Percentiles rank a stretch among this genome's conserved stretches.
Conservation (phyloP, 139 green algal genomes). For the Closterium sp. region DNA sequence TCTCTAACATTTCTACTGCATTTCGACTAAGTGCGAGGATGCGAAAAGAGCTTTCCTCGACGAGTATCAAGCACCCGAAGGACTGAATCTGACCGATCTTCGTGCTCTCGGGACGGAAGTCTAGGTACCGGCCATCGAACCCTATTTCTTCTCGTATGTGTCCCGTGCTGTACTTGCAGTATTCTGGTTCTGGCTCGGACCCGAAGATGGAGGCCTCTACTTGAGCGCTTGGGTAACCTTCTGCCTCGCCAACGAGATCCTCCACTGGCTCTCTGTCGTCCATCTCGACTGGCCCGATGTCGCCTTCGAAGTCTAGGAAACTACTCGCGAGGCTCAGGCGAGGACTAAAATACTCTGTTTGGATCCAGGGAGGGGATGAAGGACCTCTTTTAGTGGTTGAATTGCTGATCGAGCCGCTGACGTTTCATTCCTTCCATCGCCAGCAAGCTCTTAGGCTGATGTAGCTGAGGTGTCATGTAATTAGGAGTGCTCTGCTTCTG, state of each 20-base stretch:
- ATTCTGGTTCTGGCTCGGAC: not conserved
- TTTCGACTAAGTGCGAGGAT: not conserved
- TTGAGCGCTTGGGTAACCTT: not conserved
- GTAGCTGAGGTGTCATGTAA: too few relatives aligned
- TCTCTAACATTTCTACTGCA: not conserved
- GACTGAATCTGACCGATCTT: not conserved
- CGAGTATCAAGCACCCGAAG: not conserved
- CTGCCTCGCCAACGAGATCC: not conserved
- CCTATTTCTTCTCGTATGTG: constrained; percentile 4
- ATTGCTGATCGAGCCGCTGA: too few relatives aligned
- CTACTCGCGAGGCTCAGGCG: not conserved
- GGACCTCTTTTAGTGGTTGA: too few relatives aligned
- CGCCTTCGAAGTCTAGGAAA: not conserved
- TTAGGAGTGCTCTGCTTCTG: too few relatives aligned
- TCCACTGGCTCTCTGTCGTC: not conserved
- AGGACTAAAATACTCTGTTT: not conserved
- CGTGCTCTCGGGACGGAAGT: not conserved
- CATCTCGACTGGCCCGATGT: not conserved
- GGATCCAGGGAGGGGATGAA: too few relatives aligned
- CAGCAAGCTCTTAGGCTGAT: too few relatives aligned
- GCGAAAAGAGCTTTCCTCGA: not conserved
- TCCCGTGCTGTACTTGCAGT: not conserved
- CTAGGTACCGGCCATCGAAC: not conserved
- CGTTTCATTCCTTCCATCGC: too few relatives aligned
- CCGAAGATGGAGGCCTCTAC: not conserved